Percentiles rank a stretch among this genome's conserved stretches.
Conservation (phyloP, 1,284 basidiomycete genomes). For the Puccinia hordei region DNA sequence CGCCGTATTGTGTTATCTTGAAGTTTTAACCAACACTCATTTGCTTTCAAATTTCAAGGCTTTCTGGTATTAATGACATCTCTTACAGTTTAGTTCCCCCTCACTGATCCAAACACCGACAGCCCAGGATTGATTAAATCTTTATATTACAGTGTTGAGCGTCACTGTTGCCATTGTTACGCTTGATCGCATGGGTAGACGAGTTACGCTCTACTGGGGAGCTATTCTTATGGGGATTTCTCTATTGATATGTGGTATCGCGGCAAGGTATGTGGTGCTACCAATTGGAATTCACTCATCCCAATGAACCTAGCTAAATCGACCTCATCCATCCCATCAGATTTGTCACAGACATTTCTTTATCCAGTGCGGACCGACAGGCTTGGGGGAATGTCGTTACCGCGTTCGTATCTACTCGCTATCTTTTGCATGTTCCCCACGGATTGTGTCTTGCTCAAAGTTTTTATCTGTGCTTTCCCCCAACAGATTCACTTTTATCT, state of each 20-base stretch:
- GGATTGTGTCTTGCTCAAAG: not conserved
- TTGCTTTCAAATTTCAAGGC: slow-evolving; percentile 5
- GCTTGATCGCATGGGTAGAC: slow-evolving; percentile 58
- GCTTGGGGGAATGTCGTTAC: slow-evolving; percentile 46
- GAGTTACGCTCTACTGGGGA: slow-evolving; percentile 53
- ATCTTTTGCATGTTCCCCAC: not conserved
- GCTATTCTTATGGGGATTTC: slow-evolving; percentile 54
- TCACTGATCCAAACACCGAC: not conserved
- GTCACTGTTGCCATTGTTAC: slow-evolving; percentile 57
- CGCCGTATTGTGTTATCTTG: not conserved
- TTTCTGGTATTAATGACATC: slow-evolving; percentile 57
- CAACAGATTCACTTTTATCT: slow-evolving; percentile 43
- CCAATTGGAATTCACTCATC: not conserved
- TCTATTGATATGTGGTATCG: slow-evolving; percentile 55
- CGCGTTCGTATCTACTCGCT: slow-evolving; percentile 2
- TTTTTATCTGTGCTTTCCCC: not conserved
- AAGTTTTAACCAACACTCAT: not conserved
- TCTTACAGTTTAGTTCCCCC: slow-evolving; percentile 53
- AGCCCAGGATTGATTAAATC: not conserved
- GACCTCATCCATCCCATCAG: not conserved
- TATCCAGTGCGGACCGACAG: slow-evolving; percentile 1
- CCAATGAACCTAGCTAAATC: not conserved
- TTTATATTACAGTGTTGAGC: slow-evolving; percentile 36
- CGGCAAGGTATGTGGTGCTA: slow-evolving; percentile 7
- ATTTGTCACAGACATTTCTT: slow-evolving; percentile 18